phyloP scores from a whole-genome alignment of 129 eudicot species.

The Flaveria linearis region DNA sequence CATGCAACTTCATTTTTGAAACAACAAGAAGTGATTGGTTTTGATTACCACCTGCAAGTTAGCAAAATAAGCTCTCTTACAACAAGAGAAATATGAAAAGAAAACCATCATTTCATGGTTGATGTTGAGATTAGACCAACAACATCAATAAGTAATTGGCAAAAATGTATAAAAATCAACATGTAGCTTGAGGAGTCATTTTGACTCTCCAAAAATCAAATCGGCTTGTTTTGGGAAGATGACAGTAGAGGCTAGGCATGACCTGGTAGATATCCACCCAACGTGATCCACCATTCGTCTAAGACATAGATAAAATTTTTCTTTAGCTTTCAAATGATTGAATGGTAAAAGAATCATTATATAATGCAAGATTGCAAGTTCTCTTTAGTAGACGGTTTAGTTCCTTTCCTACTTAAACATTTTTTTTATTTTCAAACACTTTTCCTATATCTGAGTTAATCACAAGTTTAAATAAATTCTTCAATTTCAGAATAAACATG shows the following conservation, averaged over 20 bases:
- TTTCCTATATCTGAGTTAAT: background rate
- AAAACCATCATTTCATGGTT: background rate
- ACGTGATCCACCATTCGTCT: background rate
- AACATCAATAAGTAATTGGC: background rate
- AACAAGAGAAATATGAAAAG: background rate
- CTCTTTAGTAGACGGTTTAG: background rate
- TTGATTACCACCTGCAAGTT: background rate
- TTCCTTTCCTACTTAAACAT: background rate
- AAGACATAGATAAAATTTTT: background rate
- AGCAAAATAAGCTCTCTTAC: background rate
- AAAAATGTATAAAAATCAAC: background rate
- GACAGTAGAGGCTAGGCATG: background rate
- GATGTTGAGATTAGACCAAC: background rate
- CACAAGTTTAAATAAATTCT: background rate
- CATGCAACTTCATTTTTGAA: conserved; percentile 1
- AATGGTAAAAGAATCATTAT: background rate
- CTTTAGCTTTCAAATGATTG: background rate
- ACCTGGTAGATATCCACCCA: background rate
- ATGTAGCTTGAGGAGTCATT: background rate
- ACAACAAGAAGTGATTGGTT: background rate
- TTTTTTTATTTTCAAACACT: background rate
- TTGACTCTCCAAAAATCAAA: background rate
- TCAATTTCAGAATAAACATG: background rate
- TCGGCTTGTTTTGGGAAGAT: background rate
- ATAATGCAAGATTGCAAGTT: background rate